Conservation (phyloP, 495 filamentous ascomycete genomes). For the Trichoderma virens region DNA sequence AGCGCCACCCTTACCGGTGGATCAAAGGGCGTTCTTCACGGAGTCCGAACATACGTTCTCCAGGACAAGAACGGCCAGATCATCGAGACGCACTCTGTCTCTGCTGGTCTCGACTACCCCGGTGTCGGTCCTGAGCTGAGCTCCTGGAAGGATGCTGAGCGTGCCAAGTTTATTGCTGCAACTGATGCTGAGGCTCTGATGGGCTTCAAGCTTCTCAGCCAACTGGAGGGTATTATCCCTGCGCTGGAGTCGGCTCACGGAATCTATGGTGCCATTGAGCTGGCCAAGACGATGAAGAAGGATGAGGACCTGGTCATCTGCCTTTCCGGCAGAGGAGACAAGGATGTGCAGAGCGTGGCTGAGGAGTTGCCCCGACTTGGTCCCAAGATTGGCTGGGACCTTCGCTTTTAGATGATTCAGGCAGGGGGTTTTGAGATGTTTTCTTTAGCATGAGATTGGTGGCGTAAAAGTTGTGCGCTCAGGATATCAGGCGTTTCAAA, state of each 20-base stretch:
- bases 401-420: conserved; percentile 52
- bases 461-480: not conserved
- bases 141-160: conserved; percentile 80
- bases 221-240: conserved; percentile 94
- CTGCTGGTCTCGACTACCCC: conserved; percentile 95
- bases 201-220: conserved; percentile 76
- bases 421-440: no score
- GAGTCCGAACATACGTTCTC: conserved; percentile 90
- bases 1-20: conserved; percentile 83
- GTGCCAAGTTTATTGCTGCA: conserved; percentile 84
- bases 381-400: conserved; percentile 91
- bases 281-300: conserved; percentile 86
- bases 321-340: conserved; percentile 86
- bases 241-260: conserved; percentile 92
- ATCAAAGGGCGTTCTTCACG: conserved; percentile 87
- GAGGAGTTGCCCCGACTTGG: conserved; percentile 86
- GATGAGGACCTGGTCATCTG: conserved; percentile 92
- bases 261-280: conserved; percentile 76
- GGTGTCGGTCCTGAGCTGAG: conserved; percentile 91
- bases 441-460: not conserved
- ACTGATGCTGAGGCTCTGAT: conserved; percentile 86
- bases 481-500: not conserved
- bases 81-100: conserved; percentile 87
- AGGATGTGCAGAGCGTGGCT: conserved; percentile 97
- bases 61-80: conserved; percentile 92